Conservation (phyloP, 257 asterid species). For the Salvia miltiorrhiza region DNA sequence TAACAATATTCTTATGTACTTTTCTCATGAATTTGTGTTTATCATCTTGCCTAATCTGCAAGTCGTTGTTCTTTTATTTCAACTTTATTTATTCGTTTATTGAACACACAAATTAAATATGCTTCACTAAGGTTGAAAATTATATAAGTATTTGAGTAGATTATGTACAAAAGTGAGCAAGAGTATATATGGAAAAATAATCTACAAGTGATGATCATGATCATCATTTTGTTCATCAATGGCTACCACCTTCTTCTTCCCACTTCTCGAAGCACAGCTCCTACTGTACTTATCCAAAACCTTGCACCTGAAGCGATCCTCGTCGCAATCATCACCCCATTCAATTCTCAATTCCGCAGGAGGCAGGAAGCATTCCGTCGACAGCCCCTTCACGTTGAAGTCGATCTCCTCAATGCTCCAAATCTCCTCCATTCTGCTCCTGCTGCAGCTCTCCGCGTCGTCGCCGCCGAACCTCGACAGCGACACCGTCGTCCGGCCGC, state of each 20-base stretch:
- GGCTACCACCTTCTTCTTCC: slow-evolving; percentile 39
- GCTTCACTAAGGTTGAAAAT: too few species aligned
- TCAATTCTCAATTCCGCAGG: slow-evolving; percentile 29
- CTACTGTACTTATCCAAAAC: slow-evolving; percentile 20
- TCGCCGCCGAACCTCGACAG: slow-evolving; percentile 23
- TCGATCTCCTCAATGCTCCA: slow-evolving; percentile 46
- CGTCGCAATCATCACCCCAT: slow-evolving; percentile 7
- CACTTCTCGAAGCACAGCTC: slow-evolving; percentile 23
- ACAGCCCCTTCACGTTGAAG: slow-evolving; percentile 38
- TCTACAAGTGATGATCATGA: slow-evolving; percentile 30
- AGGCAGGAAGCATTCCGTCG: slow-evolving; percentile 28
- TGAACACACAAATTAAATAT: too few species aligned
- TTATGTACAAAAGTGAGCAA: too few species aligned
- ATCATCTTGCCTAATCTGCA: too few species aligned
- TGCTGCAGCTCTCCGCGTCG: not conserved
- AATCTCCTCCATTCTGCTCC: slow-evolving; percentile 30
- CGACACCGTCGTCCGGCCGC: slow-evolving; percentile 34
- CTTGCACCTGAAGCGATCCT: slow-evolving; percentile 21
- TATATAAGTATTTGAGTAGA: too few species aligned
- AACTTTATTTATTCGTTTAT: too few species aligned
- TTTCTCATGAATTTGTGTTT: too few species aligned
- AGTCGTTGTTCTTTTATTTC: too few species aligned
- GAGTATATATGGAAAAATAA: too few species aligned
- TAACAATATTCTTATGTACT: too few species aligned
- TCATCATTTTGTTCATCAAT: slow-evolving; percentile 37